These are phyloP conservation scores for Brassica balearica DNA, from an alignment of 441 rosid genomes.

Conservation along the genomic window DNA sequence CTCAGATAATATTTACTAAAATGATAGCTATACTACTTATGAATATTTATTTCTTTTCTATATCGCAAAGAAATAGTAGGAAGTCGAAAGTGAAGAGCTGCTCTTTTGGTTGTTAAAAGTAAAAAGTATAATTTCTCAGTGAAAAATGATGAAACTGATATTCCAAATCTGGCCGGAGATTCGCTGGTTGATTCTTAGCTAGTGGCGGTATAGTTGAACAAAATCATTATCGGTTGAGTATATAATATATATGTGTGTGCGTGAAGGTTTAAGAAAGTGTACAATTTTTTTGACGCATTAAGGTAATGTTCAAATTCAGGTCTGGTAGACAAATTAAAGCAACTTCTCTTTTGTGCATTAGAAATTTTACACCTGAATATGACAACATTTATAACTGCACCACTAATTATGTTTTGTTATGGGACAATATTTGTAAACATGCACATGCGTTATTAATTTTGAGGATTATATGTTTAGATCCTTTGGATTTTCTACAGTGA, in stretches of 20 bases:
- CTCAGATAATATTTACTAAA: constrained; percentile 5
- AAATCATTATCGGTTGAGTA: background rate
- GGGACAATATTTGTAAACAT: background rate
- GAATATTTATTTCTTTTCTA: background rate
- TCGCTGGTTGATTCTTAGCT: background rate
- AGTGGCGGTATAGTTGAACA: background rate
- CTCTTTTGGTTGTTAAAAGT: constrained; percentile 3
- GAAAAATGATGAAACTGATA: constrained; percentile 1
- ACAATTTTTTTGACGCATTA: background rate
- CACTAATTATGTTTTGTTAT: background rate
- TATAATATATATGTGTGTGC: background rate
- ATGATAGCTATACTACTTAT: background rate
- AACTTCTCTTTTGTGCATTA: background rate
- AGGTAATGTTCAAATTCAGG: constrained; percentile 1
- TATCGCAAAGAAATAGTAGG: background rate
- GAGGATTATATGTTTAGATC: constrained; percentile 1
- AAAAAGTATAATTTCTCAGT: background rate
- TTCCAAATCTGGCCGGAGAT: background rate
- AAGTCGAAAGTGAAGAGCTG: background rate
- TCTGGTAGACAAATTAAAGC: background rate
- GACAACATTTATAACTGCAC: constrained; percentile 1
- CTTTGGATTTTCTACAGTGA: background rate
- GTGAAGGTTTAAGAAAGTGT: background rate
- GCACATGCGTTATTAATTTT: background rate
- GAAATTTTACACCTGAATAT: background rate